These are phyloP conservation scores for Phalaenopsis equestris DNA, from an alignment of 106 monocot species.

Conservation along the genomic window DNA sequence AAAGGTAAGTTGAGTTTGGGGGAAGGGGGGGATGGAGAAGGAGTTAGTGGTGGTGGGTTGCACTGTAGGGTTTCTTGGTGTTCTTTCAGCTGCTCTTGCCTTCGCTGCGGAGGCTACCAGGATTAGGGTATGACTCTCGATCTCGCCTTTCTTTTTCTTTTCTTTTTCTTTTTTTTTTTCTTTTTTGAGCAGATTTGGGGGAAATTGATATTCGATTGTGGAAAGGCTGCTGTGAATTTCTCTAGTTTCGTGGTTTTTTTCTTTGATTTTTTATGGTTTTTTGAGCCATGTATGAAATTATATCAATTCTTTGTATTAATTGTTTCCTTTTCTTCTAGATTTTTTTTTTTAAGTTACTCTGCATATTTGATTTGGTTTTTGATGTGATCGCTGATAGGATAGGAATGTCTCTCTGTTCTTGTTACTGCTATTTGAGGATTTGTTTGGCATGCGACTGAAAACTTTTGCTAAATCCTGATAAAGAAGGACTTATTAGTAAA, in stretches of 20 bases:
- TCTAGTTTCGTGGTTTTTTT: neutral
- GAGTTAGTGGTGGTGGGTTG: neutral
- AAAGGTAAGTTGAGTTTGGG: neutral
- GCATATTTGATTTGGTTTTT: neutral
- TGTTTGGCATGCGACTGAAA: too few species aligned
- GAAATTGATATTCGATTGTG: neutral
- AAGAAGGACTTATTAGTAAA: too few species aligned
- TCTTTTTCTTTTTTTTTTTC: neutral
- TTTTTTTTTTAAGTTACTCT: neutral
- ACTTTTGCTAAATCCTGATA: too few species aligned
- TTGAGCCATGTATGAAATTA: neutral
- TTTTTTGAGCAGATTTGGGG: neutral
- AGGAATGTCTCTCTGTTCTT: neutral
- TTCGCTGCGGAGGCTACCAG: conserved; percentile 1
- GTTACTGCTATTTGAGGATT: neutral
- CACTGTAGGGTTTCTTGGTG: neutral
- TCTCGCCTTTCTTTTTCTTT: neutral
- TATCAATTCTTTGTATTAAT: neutral
- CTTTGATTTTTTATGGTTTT: neutral
- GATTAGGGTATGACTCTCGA: neutral
- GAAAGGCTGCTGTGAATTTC: neutral
- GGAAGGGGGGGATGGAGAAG: neutral
- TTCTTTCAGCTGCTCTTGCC: neutral
- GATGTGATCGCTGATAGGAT: too few species aligned
- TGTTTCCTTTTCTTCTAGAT: neutral